Conservation (phyloP, 805 yeast genomes). For the Komagataella pastoris region DNA sequence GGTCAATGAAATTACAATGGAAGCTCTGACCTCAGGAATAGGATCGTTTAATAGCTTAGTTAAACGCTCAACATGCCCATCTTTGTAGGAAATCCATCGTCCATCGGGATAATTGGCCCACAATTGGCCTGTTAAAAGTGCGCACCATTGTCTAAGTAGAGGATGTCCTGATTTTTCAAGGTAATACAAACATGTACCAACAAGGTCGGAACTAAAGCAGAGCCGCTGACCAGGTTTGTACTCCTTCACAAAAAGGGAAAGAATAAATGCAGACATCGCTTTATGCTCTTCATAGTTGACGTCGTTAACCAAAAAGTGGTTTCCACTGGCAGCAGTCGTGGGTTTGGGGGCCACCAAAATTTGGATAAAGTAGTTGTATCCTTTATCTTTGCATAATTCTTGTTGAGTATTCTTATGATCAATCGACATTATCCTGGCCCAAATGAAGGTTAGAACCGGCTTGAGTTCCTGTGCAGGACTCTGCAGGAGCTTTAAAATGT, state of each 20-base stretch:
- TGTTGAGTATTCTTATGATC: constrained; percentile 84
- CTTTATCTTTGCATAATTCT: constrained; percentile 83
- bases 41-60: constrained; percentile 64
- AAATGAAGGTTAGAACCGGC: constrained; percentile 87
- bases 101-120: constrained; percentile 67
- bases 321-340: constrained; percentile 13
- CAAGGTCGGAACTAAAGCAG: constrained; percentile 62
- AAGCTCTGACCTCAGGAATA: constrained; percentile 88
- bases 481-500: constrained; percentile 78
- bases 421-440: constrained; percentile 97
- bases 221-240: constrained; percentile 69
- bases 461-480: constrained; percentile 92
- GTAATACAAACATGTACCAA: constrained; percentile 52
- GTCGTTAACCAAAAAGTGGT: constrained; percentile 13
- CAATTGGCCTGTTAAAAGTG: constrained; percentile 61
- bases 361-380: constrained; percentile 74
- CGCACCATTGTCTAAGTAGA: constrained; percentile 84
- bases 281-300: constrained; percentile 68
- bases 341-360: constrained; percentile 39
- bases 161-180: constrained; percentile 71
- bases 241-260: constrained; percentile 74
- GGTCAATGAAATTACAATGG: constrained; percentile 62
- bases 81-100: constrained; percentile 54
- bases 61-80: constrained; percentile 45
- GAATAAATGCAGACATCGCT: constrained; percentile 90